phyloP scores from a whole-genome alignment of 2,329 filamentous ascomycete species.

The Penicillium concentricum region DNA sequence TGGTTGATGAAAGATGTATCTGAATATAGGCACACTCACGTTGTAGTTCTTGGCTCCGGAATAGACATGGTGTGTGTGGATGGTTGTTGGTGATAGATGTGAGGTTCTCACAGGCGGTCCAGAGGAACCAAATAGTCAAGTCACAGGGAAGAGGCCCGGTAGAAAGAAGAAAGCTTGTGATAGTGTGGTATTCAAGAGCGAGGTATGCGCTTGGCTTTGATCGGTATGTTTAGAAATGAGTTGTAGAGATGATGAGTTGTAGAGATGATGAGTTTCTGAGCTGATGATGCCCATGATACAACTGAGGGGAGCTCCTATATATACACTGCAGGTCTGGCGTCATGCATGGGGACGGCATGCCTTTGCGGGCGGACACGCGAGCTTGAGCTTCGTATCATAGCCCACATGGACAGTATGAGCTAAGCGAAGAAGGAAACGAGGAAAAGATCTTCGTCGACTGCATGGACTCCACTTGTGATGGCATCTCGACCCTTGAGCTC shows the following conservation, averaged over 20 bases:
- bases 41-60: conserved; percentile 11
- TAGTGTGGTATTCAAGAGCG: neutral
- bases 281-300: neutral
- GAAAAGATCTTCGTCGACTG: conserved; percentile 19
- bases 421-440: conserved; percentile 16
- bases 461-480: conserved; percentile 20
- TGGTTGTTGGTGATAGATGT: neutral
- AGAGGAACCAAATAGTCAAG: neutral
- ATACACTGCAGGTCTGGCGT: conserved; percentile 12
- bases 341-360: conserved; percentile 17
- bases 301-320: conserved; percentile 18
- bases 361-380: conserved; percentile 18
- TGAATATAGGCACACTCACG: conserved; percentile 1
- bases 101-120: neutral
- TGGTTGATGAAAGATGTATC: neutral
- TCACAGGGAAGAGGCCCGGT: neutral
- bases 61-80: conserved; percentile 16
- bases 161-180: neutral
- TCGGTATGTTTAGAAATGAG: neutral
- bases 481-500: conserved; percentile 16
- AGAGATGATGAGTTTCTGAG: too few species aligned
- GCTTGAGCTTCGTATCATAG: conserved; percentile 17
- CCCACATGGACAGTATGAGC: conserved; percentile 21
- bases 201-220: neutral
- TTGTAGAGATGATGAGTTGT: neutral